phyloP scores from a whole-genome alignment of 129 eudicot species.

The Cynara cardunculus region DNA sequence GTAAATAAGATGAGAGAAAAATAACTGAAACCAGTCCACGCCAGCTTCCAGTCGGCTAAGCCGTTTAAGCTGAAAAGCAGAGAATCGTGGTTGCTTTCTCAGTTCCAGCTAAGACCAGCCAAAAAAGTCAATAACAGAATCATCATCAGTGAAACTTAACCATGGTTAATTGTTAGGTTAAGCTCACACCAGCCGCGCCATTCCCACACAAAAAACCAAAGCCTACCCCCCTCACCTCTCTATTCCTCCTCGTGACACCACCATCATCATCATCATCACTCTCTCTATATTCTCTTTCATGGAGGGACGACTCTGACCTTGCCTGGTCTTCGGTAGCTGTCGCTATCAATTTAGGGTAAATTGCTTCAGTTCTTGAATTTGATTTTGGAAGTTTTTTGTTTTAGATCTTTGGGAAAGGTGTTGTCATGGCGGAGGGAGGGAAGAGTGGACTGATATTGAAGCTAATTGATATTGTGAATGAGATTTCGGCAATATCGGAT shows the following conservation, averaged over 20 bases:
- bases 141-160: slow-evolving; percentile 25
- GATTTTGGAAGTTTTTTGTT: not conserved
- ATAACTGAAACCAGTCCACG: not conserved
- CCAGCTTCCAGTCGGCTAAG: not conserved
- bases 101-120: slow-evolving; percentile 28
- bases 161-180: slow-evolving; percentile 21
- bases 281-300: slow-evolving; percentile 22
- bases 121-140: slow-evolving; percentile 29
- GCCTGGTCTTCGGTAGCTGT: slow-evolving; percentile 20
- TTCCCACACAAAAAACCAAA: slow-evolving; percentile 3
- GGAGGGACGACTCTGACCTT: slow-evolving; percentile 26
- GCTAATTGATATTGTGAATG: slow-evolving; percentile 51
- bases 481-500: slow-evolving; percentile 60
- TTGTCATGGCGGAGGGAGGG: slow-evolving; percentile 42
- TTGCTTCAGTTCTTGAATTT: not conserved
- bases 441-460: slow-evolving; percentile 44
- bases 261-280: slow-evolving; percentile 22
- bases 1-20: not conserved
- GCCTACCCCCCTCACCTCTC: not conserved
- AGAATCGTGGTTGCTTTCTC: slow-evolving; percentile 15
- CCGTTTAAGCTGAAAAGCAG: slow-evolving; percentile 12
- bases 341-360: not conserved
- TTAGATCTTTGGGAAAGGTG: slow-evolving; percentile 26
- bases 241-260: slow-evolving; percentile 34
- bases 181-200: slow-evolving; percentile 33